phyloP scores from a whole-genome alignment of 495 filamentous ascomycete species.

The Jackrogersella multiformis region DNA sequence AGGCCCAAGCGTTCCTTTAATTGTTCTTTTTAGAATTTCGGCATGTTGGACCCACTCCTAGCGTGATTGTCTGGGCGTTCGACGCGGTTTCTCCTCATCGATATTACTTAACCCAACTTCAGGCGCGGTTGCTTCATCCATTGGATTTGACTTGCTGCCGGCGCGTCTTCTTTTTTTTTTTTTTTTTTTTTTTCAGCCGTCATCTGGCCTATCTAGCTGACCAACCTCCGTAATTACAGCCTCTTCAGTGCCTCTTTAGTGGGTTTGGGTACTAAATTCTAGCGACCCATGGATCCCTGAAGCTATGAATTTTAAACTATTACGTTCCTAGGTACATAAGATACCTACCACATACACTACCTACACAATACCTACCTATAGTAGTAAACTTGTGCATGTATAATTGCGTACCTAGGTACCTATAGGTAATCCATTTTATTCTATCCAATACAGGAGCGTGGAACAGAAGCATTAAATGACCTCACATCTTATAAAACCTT shows the following conservation, averaged over 20 bases:
- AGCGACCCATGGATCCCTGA: constrained; percentile 12
- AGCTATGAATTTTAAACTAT: neutral
- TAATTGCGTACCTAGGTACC: no score
- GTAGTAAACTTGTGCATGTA: no score
- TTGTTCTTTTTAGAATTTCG: constrained; percentile 15
- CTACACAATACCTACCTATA: no score
- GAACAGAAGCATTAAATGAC: no score
- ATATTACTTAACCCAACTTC: constrained; percentile 15
- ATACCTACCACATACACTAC: neutral
- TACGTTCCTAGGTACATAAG: neutral
- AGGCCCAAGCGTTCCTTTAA: constrained; percentile 17
- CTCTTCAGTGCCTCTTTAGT: constrained; percentile 5
- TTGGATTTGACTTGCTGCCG: constrained; percentile 13
- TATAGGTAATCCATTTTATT: no score
- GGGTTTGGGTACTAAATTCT: constrained; percentile 3
- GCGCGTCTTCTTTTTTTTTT: no score
- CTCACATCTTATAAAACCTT: no score
- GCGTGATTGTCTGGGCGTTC: constrained; percentile 26
- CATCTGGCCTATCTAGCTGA: neutral
- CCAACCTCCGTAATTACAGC: constrained; percentile 22
- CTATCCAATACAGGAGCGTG: no score
- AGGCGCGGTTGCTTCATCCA: constrained; percentile 29
- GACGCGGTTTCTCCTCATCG: constrained; percentile 35
- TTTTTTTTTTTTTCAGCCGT: constrained; percentile 33
- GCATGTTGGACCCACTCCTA: constrained; percentile 21